A percentile compares a stretch with the other conserved stretches of the same genome.
Evolutionary conservation across 2,329 filamentous ascomycete species (phyloP).

Genomic region (Pseudofabraea citricarpa): DNA sequence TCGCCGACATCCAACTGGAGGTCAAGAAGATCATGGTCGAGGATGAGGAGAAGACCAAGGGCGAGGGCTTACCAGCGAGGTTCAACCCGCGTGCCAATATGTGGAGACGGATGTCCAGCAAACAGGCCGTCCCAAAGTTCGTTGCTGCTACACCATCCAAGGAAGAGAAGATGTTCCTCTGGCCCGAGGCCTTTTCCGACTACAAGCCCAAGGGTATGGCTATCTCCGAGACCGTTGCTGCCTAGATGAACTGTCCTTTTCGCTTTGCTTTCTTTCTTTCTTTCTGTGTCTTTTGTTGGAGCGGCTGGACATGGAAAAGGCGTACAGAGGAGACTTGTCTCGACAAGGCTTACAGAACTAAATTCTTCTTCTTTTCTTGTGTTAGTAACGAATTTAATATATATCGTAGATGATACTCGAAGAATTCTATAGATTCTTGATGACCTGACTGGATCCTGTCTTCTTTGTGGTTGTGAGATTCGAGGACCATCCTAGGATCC

Average conservation of each 20-base stretch:
- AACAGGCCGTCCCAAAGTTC: conserved; percentile 46
- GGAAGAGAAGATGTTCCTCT: conserved; percentile 59
- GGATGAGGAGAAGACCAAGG: conserved; percentile 56
- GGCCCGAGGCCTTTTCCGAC: conserved; percentile 54
- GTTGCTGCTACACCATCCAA: conserved; percentile 45
- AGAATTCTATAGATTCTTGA: too few relatives aligned
- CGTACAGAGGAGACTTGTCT: too few relatives aligned
- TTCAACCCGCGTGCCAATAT: conserved; percentile 67
- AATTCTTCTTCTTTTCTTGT: too few relatives aligned
- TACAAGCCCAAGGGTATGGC: conserved; percentile 18
- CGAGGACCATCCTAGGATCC: too few relatives aligned
- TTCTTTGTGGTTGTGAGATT: too few relatives aligned
- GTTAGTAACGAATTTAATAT: too few relatives aligned
- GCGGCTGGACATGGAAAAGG: too few relatives aligned
- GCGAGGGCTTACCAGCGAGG: conserved; percentile 50
- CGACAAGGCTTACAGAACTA: too few relatives aligned
- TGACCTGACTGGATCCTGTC: too few relatives aligned
- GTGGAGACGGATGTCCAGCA: conserved; percentile 59
- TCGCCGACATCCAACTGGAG: conserved; percentile 59
- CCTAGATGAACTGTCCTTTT: conserved; percentile 5
- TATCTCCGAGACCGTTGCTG: conserved; percentile 16
- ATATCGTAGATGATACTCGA: too few relatives aligned
- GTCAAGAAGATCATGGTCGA: conserved; percentile 52
- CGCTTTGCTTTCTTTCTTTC: background rate
- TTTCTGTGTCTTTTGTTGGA: conserved; percentile 1